These are phyloP conservation scores for Stephanodiscus minutulus DNA, from an alignment of 108 stramenopile species.

Conservation along the genomic window DNA sequence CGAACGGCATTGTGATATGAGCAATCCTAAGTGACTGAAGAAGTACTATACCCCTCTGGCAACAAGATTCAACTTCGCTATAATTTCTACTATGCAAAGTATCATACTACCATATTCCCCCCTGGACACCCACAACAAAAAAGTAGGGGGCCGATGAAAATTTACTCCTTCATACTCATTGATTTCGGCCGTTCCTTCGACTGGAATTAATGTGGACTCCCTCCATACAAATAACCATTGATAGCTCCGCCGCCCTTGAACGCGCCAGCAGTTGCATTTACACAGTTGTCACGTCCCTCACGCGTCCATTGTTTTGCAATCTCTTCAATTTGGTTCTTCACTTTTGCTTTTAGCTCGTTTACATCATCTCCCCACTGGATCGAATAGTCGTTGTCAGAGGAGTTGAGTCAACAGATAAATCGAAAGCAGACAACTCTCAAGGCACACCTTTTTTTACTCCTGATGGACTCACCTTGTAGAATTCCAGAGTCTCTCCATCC, in stretches of 20 bases:
- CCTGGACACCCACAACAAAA: too few species aligned
- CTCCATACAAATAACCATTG: constrained; percentile 70
- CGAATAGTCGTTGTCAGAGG: background rate
- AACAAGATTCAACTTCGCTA: too few species aligned
- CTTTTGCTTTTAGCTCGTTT: constrained; percentile 71
- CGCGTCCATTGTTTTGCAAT: constrained; percentile 79
- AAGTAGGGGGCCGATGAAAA: too few species aligned
- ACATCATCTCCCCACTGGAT: constrained; percentile 83
- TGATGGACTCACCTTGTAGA: constrained; percentile 81
- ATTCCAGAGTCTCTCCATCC: constrained; percentile 82
- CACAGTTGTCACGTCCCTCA: constrained; percentile 75
- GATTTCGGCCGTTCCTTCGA: background rate
- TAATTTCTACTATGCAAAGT: too few species aligned
- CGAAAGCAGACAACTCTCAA: background rate
- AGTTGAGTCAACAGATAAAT: background rate
- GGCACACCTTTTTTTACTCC: background rate
- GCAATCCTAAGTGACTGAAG: too few species aligned
- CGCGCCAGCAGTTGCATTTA: constrained; percentile 70
- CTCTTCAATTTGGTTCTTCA: constrained; percentile 82
- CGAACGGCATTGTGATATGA: too few species aligned
- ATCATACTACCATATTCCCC: too few species aligned
- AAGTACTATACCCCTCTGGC: too few species aligned
- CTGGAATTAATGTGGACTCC: constrained; percentile 53
- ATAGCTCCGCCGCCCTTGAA: constrained; percentile 74
- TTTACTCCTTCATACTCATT: too few species aligned